Evolutionary conservation across 2,329 filamentous ascomycete species (phyloP), one percentile per base, ranked within the genome.

Genomic region (Aureobasidium uvarum): DNA sequence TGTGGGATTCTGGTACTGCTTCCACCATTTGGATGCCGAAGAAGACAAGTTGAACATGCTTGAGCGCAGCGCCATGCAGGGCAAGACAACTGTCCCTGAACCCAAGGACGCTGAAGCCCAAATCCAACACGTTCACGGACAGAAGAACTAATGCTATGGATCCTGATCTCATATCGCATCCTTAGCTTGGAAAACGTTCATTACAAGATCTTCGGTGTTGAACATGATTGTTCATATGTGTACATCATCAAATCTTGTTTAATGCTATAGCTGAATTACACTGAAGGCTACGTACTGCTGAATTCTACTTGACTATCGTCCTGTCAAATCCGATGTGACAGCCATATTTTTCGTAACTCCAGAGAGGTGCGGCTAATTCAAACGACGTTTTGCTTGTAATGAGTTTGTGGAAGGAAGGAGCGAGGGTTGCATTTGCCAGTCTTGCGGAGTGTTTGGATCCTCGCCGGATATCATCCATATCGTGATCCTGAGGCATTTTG

Each of bases 21-120:
- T 89, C 79, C 78, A 81, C 45, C 79, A 83, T n/a, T 79, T 89
- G 11, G 89, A 92, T 72, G 77, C 76, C 31, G 79, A 87, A 69
- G 90, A 92, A 73, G 89, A 92, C 74, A 79, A 81, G 70, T 78
- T 89, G 69, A 92, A 92, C 75, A 83, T 86, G 82, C 76, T 85
- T 28, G 48, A 52, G 20, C 43, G 38, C 1, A 33, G 23, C 3
- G 38, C 23, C 5, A 52, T 63, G 46, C 33, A 45, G 20, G 48
- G 48, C 48, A 63, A 63, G 20, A 63, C 54, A 16, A 39, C 45
- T 20, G 45, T 28, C 2, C 14, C 31, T 10, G 43, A 62, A 20
- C 33, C 58, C 5, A 62, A 39, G 6, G 58, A 62, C 33, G 16
- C 45, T 13, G 58, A 62, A 62, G 41, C 56, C 1, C 56, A 60